Percentiles rank a stretch among this genome's conserved stretches.
Conservation (phyloP, 2,329 filamentous ascomycete species). For the Fusarium sp. region DNA sequence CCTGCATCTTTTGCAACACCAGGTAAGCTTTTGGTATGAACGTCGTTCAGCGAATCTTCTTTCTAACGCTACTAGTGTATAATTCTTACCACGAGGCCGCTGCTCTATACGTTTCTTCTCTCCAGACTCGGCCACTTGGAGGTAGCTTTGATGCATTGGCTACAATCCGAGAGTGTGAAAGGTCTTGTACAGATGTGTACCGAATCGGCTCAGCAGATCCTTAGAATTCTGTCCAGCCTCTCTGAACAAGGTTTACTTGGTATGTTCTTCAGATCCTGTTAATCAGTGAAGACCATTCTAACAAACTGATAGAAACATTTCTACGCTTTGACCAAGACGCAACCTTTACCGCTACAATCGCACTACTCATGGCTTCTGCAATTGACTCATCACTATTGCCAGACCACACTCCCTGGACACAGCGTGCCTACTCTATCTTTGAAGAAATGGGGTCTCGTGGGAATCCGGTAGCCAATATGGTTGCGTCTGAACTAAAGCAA, state of each 20-base stretch:
- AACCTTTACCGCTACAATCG: slow-evolving; percentile 50
- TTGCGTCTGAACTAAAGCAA: slow-evolving; percentile 36
- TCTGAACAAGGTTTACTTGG: slow-evolving; percentile 34
- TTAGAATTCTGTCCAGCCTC: slow-evolving; percentile 26
- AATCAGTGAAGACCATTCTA: background rate
- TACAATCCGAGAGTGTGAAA: slow-evolving; percentile 35
- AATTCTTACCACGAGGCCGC: slow-evolving; percentile 34
- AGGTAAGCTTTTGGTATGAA: slow-evolving; percentile 4
- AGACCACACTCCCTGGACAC: slow-evolving; percentile 51
- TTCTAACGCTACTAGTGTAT: slow-evolving; percentile 28
- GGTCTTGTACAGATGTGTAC: slow-evolving; percentile 23
- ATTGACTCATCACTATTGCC: slow-evolving; percentile 53
- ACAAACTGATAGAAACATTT: slow-evolving; percentile 15
- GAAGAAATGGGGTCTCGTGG: slow-evolving; percentile 60
- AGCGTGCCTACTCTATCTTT: slow-evolving; percentile 56
- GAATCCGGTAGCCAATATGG: slow-evolving; percentile 58
- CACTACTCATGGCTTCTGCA: slow-evolving; percentile 54
- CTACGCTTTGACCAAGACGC: slow-evolving; percentile 30
- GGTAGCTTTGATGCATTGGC: slow-evolving; percentile 38
- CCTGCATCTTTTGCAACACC: slow-evolving; percentile 38
- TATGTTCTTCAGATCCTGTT: background rate
- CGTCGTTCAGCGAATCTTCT: rapidly evolving
- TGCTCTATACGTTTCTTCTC: slow-evolving; percentile 38
- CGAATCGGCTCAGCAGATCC: slow-evolving; percentile 29
- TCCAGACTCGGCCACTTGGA: slow-evolving; percentile 37